Percentiles rank a stretch among this genome's conserved stretches.
phyloP scores from a whole-genome alignment of 306 rosid genomes.

The Rosa persica region DNA sequence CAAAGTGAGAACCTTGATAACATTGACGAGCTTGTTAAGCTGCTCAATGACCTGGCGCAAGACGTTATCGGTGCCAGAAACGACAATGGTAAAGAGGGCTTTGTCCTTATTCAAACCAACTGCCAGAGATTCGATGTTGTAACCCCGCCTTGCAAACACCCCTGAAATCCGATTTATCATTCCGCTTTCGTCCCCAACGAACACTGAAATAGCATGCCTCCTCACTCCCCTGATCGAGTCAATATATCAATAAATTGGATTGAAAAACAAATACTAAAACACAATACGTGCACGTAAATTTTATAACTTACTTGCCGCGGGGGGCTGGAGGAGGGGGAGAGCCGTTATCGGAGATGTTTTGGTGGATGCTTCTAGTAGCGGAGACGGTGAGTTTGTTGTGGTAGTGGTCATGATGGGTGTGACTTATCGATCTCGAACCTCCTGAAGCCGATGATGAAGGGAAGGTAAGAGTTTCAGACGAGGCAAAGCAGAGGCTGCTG shows the following conservation, averaged over 20 bases:
- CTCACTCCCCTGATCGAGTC: slow-evolving; percentile 37
- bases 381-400: slow-evolving; percentile 35
- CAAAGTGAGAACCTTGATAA: slow-evolving; percentile 44
- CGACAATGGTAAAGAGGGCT: slow-evolving; percentile 79
- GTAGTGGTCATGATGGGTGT: not conserved
- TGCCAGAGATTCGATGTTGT: slow-evolving; percentile 77
- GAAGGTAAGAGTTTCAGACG: not conserved
- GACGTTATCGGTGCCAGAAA: slow-evolving; percentile 60
- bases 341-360: slow-evolving; percentile 13
- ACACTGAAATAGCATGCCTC: slow-evolving; percentile 76
- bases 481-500: not conserved
- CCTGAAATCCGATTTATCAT: slow-evolving; percentile 83
- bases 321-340: slow-evolving; percentile 35
- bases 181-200: slow-evolving; percentile 87
- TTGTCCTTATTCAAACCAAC: slow-evolving; percentile 76
- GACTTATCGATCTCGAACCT: slow-evolving; percentile 24
- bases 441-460: slow-evolving; percentile 3
- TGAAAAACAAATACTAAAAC: too few species aligned
- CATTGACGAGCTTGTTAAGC: slow-evolving; percentile 78
- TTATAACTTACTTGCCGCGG: slow-evolving; percentile 39
- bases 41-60: slow-evolving; percentile 72
- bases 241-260: not conserved
- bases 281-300: not conserved
- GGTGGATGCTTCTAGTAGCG: slow-evolving; percentile 34
- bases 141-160: slow-evolving; percentile 79